These are phyloP conservation scores for Tylopilus orsonianus DNA, from an alignment of 1,284 basidiomycete genomes.

Conservation along the genomic window DNA sequence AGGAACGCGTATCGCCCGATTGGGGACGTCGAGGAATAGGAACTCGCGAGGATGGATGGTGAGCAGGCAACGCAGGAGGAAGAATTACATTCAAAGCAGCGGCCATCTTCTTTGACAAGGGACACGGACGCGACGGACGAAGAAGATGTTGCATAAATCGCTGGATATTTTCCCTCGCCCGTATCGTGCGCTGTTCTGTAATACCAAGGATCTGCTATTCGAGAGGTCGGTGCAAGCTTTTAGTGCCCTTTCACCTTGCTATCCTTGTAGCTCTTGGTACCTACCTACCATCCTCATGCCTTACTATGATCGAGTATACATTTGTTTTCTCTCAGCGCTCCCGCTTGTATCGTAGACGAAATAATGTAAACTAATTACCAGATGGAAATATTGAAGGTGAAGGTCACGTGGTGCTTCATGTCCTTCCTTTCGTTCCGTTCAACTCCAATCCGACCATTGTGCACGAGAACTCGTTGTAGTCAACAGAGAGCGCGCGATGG, in stretches of 20 bases:
- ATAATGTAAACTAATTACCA: conserved; percentile 17
- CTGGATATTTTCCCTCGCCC: conserved; percentile 1
- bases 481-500: conserved; percentile 18
- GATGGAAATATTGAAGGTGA: too few species aligned
- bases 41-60: conserved; percentile 61
- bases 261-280: conserved; percentile 7
- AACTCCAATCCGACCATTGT: conserved; percentile 14
- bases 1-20: conserved; percentile 56
- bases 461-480: conserved; percentile 14
- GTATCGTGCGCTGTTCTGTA: conserved; percentile 6
- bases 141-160: conserved; percentile 12
- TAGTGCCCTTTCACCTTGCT: conserved; percentile 4
- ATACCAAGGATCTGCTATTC: conserved; percentile 6
- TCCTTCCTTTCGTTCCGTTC: conserved; percentile 15
- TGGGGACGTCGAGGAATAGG: conserved; percentile 57
- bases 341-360: conserved; percentile 17
- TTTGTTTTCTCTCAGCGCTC: conserved; percentile 2
- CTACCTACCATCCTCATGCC: conserved; percentile 33
- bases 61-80: conserved; percentile 28
- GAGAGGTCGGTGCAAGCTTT: conserved; percentile 5
- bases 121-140: conserved; percentile 6
- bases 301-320: conserved; percentile 5
- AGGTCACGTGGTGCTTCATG: conserved; percentile 26
- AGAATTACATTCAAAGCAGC: conserved; percentile 14
- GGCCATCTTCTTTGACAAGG: conserved; percentile 13